These are phyloP conservation scores for Hamamelis virginiana DNA, from an alignment of 164 flowering plant genomes.

Conservation along the genomic window DNA sequence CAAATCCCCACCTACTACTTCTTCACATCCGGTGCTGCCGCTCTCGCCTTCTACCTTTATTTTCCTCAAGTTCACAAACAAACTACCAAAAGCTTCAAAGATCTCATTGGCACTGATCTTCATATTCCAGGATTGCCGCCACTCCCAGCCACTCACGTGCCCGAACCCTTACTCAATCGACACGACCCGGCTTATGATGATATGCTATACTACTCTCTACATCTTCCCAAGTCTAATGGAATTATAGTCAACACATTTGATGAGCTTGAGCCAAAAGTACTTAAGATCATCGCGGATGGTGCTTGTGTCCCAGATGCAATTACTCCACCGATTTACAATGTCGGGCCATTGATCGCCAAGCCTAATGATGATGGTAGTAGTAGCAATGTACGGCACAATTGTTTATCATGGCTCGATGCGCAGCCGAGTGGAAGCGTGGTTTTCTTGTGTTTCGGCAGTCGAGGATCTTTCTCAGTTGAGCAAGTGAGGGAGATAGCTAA, in stretches of 20 bases:
- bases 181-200: slow-evolving; percentile 17
- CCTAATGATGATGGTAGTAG: background rate
- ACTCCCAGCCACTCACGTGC: slow-evolving; percentile 25
- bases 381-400: background rate
- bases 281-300: slow-evolving; percentile 27
- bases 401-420: slow-evolving; percentile 40
- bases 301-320: slow-evolving; percentile 17
- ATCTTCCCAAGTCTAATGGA: slow-evolving; percentile 28
- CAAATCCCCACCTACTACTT: background rate
- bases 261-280: slow-evolving; percentile 28
- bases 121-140: slow-evolving; percentile 46
- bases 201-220: slow-evolving; percentile 7
- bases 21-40: background rate
- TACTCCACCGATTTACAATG: slow-evolving; percentile 32
- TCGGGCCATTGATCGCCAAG: slow-evolving; percentile 37
- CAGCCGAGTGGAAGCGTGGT: slow-evolving; percentile 15
- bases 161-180: slow-evolving; percentile 27
- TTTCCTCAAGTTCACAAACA: slow-evolving; percentile 14
- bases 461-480: background rate
- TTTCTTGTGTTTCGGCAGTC: background rate
- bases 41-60: background rate
- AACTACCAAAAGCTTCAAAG: slow-evolving; percentile 13
- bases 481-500: slow-evolving; percentile 26
- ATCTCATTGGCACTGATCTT: slow-evolving; percentile 7
- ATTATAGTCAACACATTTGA: slow-evolving; percentile 41